Evolutionary conservation across 176 grass and related monocot genomes (phyloP), one percentile per base, ranked within the genome.

Genomic region (Chrysopogon serrulatus): DNA sequence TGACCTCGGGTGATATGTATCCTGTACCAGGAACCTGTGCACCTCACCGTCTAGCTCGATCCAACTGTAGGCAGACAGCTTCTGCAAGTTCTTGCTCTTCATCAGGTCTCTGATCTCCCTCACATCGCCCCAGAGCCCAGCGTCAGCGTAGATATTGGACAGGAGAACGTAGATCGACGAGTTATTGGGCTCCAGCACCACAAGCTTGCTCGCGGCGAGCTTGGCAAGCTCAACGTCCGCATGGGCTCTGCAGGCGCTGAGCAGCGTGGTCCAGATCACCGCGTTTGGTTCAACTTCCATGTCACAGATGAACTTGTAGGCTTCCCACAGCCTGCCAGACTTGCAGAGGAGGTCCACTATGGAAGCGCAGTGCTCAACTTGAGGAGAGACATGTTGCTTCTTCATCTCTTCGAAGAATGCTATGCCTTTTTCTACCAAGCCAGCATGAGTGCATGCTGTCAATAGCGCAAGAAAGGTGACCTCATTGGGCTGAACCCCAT

Each of bases 331-430:
- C 27, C 74, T 83, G 10, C 92, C 92, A 1, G 90, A 88, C 77
- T 91, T 92, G 76, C 95, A 97, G 26, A 92, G 82, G 49, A 97
- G 95, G 66, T 94, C 95, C 17, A 89, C 90, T 36, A 94, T 75
- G 76, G 86, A 94, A 12, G 95, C 87, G n/a, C 86, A 94, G 27
- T 97, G 95, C 79, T 97, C 95, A n/a, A 92, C 86, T 88, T 94
- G 91, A 70, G 92, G 90, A 44, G 26, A 47, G 76, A 92, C 24
- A 31, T 41, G 15, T 51, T 94, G 40, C 7, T 87, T 48, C 42
- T 77, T 87, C 87, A 97, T 94, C 42, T 86, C 83, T 65, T 91
- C 36, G 39, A 94, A 97, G 36, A 90, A 79, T 7, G 18, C 56
- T 43, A 91, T 78, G 23, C 95, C 95, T 85, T 89, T 64, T 8